phyloP scores from a whole-genome alignment of 2,329 filamentous ascomycete species.

The Stachybotrys chlorohalonatus region DNA sequence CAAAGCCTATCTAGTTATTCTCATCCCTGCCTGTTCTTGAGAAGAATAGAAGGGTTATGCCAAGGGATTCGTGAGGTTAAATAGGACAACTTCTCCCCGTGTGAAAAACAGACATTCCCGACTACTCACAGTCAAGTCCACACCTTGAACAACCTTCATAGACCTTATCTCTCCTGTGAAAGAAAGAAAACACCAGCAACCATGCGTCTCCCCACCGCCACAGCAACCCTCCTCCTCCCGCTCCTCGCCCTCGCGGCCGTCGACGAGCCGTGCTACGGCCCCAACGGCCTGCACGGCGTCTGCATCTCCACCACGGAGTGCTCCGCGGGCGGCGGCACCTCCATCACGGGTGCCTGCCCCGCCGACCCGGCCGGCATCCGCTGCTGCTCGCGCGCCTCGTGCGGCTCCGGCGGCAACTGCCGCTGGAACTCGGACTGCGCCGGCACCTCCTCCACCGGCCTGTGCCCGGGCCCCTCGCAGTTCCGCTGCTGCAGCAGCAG shows the following conservation, averaged over 20 bases:
- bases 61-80: not conserved
- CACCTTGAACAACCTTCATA: too few species aligned
- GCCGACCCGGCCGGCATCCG: conserved; percentile 25
- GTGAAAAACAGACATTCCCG: not conserved
- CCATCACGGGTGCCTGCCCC: conserved; percentile 27
- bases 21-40: too few species aligned
- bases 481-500: conserved; percentile 28
- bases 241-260: conserved; percentile 14
- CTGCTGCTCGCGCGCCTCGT: conserved; percentile 32
- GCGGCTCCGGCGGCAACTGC: conserved; percentile 26
- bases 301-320: conserved; percentile 28
- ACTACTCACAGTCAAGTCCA: too few species aligned
- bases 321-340: conserved; percentile 24
- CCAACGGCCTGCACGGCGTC: conserved; percentile 18
- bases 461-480: conserved; percentile 27
- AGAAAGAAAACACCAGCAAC: conserved; percentile 1
- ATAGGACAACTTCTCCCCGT: not conserved
- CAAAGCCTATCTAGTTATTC: too few species aligned
- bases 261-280: conserved; percentile 22
- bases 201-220: conserved; percentile 9
- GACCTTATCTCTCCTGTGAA: too few species aligned
- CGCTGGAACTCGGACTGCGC: conserved; percentile 26
- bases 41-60: not conserved
- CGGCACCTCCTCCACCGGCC: conserved; percentile 16
- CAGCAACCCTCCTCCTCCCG: conserved; percentile 5